Evolutionary conservation across 2,329 filamentous ascomycete genomes (phyloP), one percentile per base, ranked within the genome.

Genomic region (Penicillium sp.): DNA sequence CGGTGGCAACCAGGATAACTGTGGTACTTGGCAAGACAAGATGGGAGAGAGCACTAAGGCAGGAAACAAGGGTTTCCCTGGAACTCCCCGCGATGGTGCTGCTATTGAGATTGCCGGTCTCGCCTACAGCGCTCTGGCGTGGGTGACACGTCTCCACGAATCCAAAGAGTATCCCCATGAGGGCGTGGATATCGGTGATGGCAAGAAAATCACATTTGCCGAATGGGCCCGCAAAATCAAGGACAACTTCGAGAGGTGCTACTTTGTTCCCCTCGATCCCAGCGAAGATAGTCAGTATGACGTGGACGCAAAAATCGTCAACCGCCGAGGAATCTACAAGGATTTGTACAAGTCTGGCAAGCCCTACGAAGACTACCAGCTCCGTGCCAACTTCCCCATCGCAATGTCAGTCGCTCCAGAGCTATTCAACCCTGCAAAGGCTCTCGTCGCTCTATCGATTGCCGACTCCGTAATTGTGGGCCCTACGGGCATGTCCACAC

Each of bases 21-120:
- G 95, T 68, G 94, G 94, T 51, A 99, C 94, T 1, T 99, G 94
- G 94, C 97, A 97, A 92, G 94, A 99, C 81, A 99, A 99, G 83
- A 99, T 99, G 94, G 94, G 94, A n/a, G 94, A 99, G 75, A 96
- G 92, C 61, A 86, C 90, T 62, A 90, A 87, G 60, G 94, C 95
- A 16, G 88, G 89, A 57, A 96, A 87, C 69, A 97, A 97, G 78
- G 95, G 94, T 49, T 81, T 96, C 21, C 95, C 94, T 0, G 94
- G 92, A 9, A 99, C 94, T n/a, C 94, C 94, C 46, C 89, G 95
- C 67, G 95, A 99, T 72, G 94, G 94, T 31, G 92, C 94, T 41
- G 92, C 94, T 21, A 84, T 99, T 55, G 94, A 99, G 74, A 97
- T 99, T 70, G 96, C 88, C 0, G 95, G 94, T 47, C 83, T 99